phyloP scores from a whole-genome alignment of 768 basidiomycete genomes.

The Pulveroboletus sp. region DNA sequence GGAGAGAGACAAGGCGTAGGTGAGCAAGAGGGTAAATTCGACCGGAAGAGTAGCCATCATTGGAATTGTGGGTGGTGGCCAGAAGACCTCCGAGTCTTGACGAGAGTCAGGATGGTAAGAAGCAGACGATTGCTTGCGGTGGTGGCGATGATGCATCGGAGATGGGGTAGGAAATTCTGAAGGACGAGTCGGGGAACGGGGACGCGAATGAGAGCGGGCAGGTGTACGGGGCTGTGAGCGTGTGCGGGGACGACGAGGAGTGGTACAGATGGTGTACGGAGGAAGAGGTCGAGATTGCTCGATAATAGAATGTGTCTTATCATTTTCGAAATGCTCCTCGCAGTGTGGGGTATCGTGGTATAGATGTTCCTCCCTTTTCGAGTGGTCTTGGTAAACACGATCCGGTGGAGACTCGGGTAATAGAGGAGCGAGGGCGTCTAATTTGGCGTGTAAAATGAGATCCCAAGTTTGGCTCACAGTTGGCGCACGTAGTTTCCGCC shows the following conservation, averaged over 20 bases:
- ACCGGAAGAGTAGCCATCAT: conserved; percentile 74
- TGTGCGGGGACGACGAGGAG: conserved; percentile 12
- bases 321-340: conserved; percentile 10
- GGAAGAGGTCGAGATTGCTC: conserved; percentile 18
- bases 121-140: conserved; percentile 18
- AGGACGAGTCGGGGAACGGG: conserved; percentile 5
- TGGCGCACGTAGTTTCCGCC: conserved; percentile 67
- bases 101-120: conserved; percentile 16
- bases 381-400: conserved; percentile 4
- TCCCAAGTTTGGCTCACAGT: conserved; percentile 72
- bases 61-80: conserved; percentile 33
- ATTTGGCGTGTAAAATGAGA: conserved; percentile 68
- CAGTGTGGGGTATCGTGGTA: conserved; percentile 1
- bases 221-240: conserved; percentile 20
- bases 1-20: conserved; percentile 74
- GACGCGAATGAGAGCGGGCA: conserved; percentile 9
- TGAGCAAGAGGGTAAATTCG: conserved; percentile 77
- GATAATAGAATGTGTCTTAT: conserved; percentile 9
- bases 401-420: conserved; percentile 17
- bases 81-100: conserved; percentile 8
- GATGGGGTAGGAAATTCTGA: conserved; percentile 15
- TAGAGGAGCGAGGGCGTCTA: conserved; percentile 45
- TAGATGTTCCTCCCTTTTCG: conserved; percentile 3
- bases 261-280: background rate
- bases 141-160: conserved; percentile 14